Evolutionary conservation across 257 asterid genomes (phyloP).

Genomic region (Capsicum pubescens): DNA sequence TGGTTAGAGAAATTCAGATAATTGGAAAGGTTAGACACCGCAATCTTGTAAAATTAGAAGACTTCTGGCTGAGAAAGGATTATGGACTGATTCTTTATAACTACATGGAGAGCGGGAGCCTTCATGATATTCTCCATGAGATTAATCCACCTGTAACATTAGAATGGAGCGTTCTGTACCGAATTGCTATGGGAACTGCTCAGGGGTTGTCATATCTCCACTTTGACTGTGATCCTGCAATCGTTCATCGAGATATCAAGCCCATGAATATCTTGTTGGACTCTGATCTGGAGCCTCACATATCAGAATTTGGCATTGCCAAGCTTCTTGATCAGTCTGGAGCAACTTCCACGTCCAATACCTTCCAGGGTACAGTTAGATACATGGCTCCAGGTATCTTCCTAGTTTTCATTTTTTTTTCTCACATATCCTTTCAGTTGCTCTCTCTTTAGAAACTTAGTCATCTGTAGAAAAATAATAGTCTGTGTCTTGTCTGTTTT

Average conservation of each 20-base stretch:
- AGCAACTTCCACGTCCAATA: conserved; percentile 44
- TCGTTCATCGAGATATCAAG: conserved; percentile 75
- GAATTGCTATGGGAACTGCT: conserved; percentile 76
- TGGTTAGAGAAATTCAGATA: conserved; percentile 76
- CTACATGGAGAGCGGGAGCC: conserved; percentile 82
- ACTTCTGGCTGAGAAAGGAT: conserved; percentile 80
- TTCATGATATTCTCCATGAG: conserved; percentile 68
- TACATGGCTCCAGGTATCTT: conserved; percentile 87
- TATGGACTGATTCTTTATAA: conserved; percentile 66
- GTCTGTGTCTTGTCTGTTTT: background rate
- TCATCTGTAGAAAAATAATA: conserved; percentile 16
- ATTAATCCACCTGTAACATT: conserved; percentile 42
- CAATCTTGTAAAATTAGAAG: conserved; percentile 68
- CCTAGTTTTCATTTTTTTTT: background rate
- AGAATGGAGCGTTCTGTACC: conserved; percentile 64
- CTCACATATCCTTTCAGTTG: background rate
- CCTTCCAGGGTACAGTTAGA: conserved; percentile 69
- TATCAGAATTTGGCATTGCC: conserved; percentile 88
- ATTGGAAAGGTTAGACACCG: conserved; percentile 85
- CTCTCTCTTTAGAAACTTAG: background rate
- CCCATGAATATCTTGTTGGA: conserved; percentile 81
- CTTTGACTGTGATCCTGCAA: conserved; percentile 81
- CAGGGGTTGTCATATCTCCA: conserved; percentile 83
- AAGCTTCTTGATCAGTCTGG: conserved; percentile 73
- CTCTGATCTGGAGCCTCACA: conserved; percentile 76